These are phyloP conservation scores for Strigomonas culicis DNA, from an alignment of 208 protist genomes.

Conservation along the genomic window DNA sequence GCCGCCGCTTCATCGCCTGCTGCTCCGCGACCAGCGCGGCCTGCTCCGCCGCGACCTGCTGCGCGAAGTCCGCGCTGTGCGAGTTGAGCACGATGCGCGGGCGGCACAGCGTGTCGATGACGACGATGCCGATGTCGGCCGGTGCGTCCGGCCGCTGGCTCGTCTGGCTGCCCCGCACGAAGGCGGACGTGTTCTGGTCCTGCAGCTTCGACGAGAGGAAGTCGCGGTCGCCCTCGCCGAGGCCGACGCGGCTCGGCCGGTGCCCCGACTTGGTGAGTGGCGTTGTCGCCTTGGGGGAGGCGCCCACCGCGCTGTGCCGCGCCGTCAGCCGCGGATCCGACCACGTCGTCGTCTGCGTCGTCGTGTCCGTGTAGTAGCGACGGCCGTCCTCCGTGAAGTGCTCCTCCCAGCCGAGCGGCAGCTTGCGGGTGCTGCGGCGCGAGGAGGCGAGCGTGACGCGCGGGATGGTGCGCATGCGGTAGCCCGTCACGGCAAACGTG, in stretches of 20 bases:
- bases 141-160: background rate
- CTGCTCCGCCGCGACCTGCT: constrained; percentile 30
- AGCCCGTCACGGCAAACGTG: constrained; percentile 57
- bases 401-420: constrained; percentile 76
- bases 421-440: constrained; percentile 30
- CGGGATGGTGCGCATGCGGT: constrained; percentile 73
- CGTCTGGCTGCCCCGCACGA: background rate
- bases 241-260: constrained; percentile 32
- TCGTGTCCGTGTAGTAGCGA: constrained; percentile 69
- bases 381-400: constrained; percentile 73
- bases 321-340: constrained; percentile 47
- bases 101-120: constrained; percentile 47
- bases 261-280: constrained; percentile 8
- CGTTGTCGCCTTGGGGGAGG: constrained; percentile 4
- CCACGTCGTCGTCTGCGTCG: constrained; percentile 54
- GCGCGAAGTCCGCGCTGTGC: constrained; percentile 22
- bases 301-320: constrained; percentile 2
- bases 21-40: constrained; percentile 15
- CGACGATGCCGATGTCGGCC: constrained; percentile 50
- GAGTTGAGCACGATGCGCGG: constrained; percentile 46
- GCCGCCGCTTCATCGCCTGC: constrained; percentile 1
- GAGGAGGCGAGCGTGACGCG: constrained; percentile 41
- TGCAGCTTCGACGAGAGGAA: constrained; percentile 40
- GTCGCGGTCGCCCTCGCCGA: constrained; percentile 44
- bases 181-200: constrained; percentile 5